Evolutionary conservation across 2,329 filamentous ascomycete genomes (phyloP), one percentile per base, ranked within the genome.

Genomic region (Hymenoscyphus infarciens): DNA sequence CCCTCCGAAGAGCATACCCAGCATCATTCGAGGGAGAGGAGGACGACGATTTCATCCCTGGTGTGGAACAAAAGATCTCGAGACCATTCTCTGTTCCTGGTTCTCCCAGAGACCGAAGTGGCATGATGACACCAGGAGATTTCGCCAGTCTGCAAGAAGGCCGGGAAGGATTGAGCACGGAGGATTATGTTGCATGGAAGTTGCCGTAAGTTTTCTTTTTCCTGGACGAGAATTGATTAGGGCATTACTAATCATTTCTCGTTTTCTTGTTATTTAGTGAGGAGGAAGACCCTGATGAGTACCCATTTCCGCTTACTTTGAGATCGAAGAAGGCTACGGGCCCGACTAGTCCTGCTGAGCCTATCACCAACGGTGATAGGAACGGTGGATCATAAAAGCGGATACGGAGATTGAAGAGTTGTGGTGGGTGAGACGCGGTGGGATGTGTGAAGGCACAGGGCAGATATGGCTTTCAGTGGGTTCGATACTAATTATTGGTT

Each of bases 71-170:
- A 74, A 99, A 98, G 87, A 93, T 99, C 73, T 94, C 92, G 11
- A 85, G 95, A 57, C 95, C 95, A 7, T 87, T 98, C 77, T 97
- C 92, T 2, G 92, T 96, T 58, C 95, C 95, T 1, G 95, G 95
- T 8, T 97, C 92, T 19, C 95, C 95, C 10, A 85, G 93, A 65
- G 93, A 97, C 74, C 86, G 92, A 38, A 89, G 89, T 53, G 95
- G 95, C 60, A 97, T 97, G 92, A 98, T 99, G 95, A 99, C 95
- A 0, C 95, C 95, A 7, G 95, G 95, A 56, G 95, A 99, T 77
- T 98, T 98, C 82, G 95, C 92, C 31, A 97, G 92, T 70, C 81
- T 99, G 61, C 95, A 98, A 77, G 95, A 99, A 77, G 92, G 92
- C 54, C 89, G 89, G 53, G 95, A 99, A 76, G 93, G 94, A 0